These are phyloP conservation scores for Yarrowia keelungensis DNA, from an alignment of 805 yeast species.

Conservation along the genomic window DNA sequence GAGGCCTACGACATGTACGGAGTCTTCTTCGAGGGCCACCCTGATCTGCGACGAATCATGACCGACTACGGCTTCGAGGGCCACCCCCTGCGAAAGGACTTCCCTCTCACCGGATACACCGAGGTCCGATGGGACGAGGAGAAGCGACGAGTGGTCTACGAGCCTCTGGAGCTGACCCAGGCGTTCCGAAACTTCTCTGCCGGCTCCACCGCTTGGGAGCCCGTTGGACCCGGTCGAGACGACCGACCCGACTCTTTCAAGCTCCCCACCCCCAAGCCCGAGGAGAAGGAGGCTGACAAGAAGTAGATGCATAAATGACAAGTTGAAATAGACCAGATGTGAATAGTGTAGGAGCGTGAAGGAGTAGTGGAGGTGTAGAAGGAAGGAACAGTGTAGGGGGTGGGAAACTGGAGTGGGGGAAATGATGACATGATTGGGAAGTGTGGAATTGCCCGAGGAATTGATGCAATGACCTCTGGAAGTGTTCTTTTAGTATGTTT, in stretches of 20 bases:
- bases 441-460: too few species aligned
- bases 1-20: conserved; percentile 90
- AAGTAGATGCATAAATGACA: conserved; percentile 44
- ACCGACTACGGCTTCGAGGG: conserved; percentile 94
- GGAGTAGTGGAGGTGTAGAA: neutral
- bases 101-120: conserved; percentile 91
- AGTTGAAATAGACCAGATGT: conserved; percentile 23
- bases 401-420: too few species aligned
- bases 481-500: too few species aligned
- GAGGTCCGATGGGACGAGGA: conserved; percentile 91
- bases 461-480: too few species aligned
- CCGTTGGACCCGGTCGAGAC: conserved; percentile 86
- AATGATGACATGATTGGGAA: too few species aligned
- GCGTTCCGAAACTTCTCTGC: conserved; percentile 91
- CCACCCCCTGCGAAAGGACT: conserved; percentile 88
- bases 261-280: conserved; percentile 83
- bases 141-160: conserved; percentile 86
- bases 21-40: conserved; percentile 85
- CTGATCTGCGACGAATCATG: conserved; percentile 86
- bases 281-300: conserved; percentile 59
- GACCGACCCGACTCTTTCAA: conserved; percentile 80
- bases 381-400: neutral
- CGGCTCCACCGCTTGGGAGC: conserved; percentile 91
- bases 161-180: conserved; percentile 88
- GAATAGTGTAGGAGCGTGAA: neutral